phyloP scores from a whole-genome alignment of 148 eudicot genomes.

The Linanthus parryae region DNA sequence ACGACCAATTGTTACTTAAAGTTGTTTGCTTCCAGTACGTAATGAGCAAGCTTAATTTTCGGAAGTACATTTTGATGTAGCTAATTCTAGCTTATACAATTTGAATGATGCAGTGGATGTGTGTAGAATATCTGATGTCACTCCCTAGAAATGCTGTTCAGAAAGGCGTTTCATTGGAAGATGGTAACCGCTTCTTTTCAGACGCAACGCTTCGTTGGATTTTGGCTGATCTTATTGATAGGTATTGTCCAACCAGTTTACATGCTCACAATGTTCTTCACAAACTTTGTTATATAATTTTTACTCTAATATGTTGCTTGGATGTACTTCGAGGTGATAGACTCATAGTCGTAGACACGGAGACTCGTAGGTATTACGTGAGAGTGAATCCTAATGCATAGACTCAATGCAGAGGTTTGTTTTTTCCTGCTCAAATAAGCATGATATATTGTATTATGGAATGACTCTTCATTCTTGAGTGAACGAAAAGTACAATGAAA shows the following conservation, averaged over 20 bases:
- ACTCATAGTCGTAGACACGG: no score
- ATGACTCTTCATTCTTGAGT: no score
- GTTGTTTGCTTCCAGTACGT: no score
- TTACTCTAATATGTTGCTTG: neutral
- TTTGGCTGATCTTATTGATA: constrained; percentile 75
- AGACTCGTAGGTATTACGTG: neutral
- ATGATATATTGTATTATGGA: no score
- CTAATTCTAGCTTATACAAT: constrained; percentile 7
- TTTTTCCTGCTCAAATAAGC: constrained; percentile 1
- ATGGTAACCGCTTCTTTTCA: constrained; percentile 40
- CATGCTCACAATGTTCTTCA: neutral
- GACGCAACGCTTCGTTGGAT: constrained; percentile 37
- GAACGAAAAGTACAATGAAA: no score
- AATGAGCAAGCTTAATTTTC: no score
- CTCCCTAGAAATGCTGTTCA: constrained; percentile 44
- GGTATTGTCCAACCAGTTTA: no score
- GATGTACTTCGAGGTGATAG: no score
- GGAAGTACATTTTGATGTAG: neutral
- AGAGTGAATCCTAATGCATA: neutral
- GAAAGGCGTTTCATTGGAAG: constrained; percentile 37
- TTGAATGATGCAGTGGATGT: constrained; percentile 61
- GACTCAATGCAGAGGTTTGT: neutral
- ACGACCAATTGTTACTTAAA: no score
- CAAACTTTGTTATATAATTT: constrained; percentile 1
- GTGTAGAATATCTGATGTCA: constrained; percentile 72